Evolutionary conservation across 2,329 filamentous ascomycete genomes (phyloP).

Genomic region (Dothideomycetes sp.): DNA sequence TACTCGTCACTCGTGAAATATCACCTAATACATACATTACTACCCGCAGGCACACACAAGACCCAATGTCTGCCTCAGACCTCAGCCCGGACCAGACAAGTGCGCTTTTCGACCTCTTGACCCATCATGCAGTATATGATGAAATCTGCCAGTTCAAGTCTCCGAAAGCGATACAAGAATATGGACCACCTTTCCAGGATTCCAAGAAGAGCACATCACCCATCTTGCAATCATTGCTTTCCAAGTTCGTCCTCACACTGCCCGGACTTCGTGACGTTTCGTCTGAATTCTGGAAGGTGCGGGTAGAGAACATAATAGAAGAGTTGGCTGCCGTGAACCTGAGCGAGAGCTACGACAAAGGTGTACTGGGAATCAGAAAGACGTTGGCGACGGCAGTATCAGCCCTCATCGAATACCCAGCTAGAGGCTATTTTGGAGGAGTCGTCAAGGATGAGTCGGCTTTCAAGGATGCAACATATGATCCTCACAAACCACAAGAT

Average conservation of each 20-base stretch:
- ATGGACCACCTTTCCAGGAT: constrained; percentile 60
- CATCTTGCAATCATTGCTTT: constrained; percentile 59
- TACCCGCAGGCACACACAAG: too few relatives aligned
- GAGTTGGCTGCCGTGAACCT: constrained; percentile 59
- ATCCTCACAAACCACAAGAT: constrained; percentile 50
- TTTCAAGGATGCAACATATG: constrained; percentile 39
- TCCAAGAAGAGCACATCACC: constrained; percentile 45
- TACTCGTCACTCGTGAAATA: too few relatives aligned
- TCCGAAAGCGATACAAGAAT: constrained; percentile 53
- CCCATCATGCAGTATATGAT: constrained; percentile 46
- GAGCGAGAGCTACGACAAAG: constrained; percentile 76
- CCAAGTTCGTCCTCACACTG: constrained; percentile 54
- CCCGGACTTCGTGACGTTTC: constrained; percentile 58
- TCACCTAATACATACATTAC: neutral
- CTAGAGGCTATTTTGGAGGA: constrained; percentile 57
- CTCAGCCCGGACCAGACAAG: constrained; percentile 33
- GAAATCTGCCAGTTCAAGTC: constrained; percentile 66
- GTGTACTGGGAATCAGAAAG: constrained; percentile 62
- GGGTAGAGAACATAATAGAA: constrained; percentile 50
- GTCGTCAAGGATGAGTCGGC: constrained; percentile 34
- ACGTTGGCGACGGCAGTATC: constrained; percentile 64
- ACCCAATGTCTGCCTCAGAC: constrained; percentile 2
- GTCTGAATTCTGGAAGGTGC: constrained; percentile 55
- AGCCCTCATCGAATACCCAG: constrained; percentile 59
- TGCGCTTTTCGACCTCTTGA: constrained; percentile 46